Evolutionary conservation across 2,329 filamentous ascomycete genomes (phyloP).

Genomic region (Fusarium haematococcum): DNA sequence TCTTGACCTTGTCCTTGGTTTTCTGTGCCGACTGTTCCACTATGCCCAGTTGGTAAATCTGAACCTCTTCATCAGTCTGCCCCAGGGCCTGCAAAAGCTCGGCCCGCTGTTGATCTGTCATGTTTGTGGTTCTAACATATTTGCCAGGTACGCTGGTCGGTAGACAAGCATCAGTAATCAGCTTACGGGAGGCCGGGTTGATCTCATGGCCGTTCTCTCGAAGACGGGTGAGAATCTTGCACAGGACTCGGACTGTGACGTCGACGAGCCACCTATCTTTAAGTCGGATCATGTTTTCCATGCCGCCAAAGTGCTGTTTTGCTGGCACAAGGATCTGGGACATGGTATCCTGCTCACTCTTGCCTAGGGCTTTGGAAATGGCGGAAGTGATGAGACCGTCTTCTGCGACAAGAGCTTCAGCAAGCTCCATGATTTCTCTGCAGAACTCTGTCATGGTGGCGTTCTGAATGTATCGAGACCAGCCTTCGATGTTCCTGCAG

Average conservation of each 20-base stretch:
- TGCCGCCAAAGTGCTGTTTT: constrained; percentile 68
- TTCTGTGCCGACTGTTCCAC: constrained; percentile 37
- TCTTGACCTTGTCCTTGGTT: constrained; percentile 57
- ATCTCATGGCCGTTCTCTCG: constrained; percentile 81
- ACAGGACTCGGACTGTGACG: constrained; percentile 84
- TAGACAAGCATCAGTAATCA: constrained; percentile 76
- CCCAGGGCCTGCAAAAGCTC: constrained; percentile 77
- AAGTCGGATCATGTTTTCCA: constrained; percentile 90
- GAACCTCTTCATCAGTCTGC: constrained; percentile 67
- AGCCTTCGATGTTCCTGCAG: constrained; percentile 84
- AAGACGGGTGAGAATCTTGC: constrained; percentile 86
- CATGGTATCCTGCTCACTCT: constrained; percentile 55
- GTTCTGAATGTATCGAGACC: constrained; percentile 83
- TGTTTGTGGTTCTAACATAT: constrained; percentile 78
- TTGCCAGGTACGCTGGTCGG: constrained; percentile 64
- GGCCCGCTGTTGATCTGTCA: constrained; percentile 85
- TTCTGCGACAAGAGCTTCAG: constrained; percentile 85
- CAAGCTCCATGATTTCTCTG: constrained; percentile 93
- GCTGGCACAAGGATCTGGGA: constrained; percentile 53
- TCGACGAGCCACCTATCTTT: constrained; percentile 88
- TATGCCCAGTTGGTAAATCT: constrained; percentile 58
- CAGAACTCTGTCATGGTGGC: constrained; percentile 90
- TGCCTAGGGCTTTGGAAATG: constrained; percentile 54
- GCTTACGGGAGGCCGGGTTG: constrained; percentile 67
- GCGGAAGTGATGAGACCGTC: constrained; percentile 86